Base-by-base conservation (phyloP, 441 rosid genomes). In the Pelargonium citronellum region DNA sequence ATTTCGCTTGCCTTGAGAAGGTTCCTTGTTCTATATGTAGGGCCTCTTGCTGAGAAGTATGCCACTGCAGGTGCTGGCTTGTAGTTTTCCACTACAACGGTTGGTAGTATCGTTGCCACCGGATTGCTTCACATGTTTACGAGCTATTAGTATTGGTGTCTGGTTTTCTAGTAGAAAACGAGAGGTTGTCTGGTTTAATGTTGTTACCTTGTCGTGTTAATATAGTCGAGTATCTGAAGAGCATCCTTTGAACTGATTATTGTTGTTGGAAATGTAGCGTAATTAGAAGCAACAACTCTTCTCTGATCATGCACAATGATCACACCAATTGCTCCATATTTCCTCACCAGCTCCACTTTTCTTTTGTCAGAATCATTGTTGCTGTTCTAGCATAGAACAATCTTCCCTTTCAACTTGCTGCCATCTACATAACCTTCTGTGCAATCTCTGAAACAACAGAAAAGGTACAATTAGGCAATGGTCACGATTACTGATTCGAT, bases 11-110 rank as follows among this genome's bases (percentile, higher is more conserved):
- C 97, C 90, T 88, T 91, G 74, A 90, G 87, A 75, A 91, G 81
- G 78, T 78, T 89, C 79, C 74, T 83, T 62, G 91, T 69, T 71
- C 78, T 4, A 20, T 75, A 65, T 58, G 92, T 81, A 76, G 96
- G 98, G 9, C 98, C 96, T 77, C 95, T 80, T 0, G 96, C 60
- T 43, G 95, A 90, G 78, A 92, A 92, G 71, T 83, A 82, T 3
- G 92, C 88, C 51, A 86, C 20, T 13, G 65, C 39, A 13, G 98
- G 98, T 0, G 98, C 93, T 0, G 92, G 93, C 70, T 77, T 81
- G 69, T 85, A 85, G 27, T 84, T 74, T 19, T 75, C 77, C 47
- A 80, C 84, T 0, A 85, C 37, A 13, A 44, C 68, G 1, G 92
- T 86, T 12, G 89, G 79, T 72, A 85, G 76, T 73, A 90, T 84